Base-by-base conservation (phyloP, 192 early-diverging fungal species). In the Haplosporangium gracile region DNA sequence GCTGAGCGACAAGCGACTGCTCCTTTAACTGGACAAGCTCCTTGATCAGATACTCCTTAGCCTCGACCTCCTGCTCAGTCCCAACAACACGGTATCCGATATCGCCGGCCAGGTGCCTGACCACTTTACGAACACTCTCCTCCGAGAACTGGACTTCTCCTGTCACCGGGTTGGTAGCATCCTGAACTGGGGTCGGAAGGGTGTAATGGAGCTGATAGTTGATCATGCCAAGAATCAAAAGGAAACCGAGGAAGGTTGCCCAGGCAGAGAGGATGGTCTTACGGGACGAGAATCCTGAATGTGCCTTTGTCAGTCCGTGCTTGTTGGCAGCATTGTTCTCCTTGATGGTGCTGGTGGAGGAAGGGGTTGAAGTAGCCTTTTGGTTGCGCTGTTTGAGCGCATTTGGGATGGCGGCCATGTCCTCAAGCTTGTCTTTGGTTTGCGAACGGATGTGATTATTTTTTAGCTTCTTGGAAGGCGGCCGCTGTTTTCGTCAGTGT, bases 61-160 rank as follows among this genome's bases (percentile, higher is more conserved):
- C 65, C 34, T 80, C 77, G 10, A 75, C 38, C 65, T 76, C 91
- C 72, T 92, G 89, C n/a, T 85, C 70, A 10, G 91, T 91, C 5
- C 91, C 92, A 0, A 91, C 90, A 5, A 92, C 72, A 70, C 94
- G 90, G 75, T 93, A 91, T 32, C 93, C 94, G 87, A 94, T 91
- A 16, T 89, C 87, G 6, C 88, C 82, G 16, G 91, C 87, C 38
- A 94, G 80, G 55, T 88, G 88, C 45, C 87, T 80, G 1, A 93
- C 87, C 45, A 88, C 92, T 47, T 88, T 79, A 29, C 91, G 85
- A 55, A 89, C 91, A 72, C 89, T 89, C 38, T 80, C 75, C 72
- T 93, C 93, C 10, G 92, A 94, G 63, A 93, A 93, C 76, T 92
- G 89, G 3, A 81, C 51, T 24, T 80, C 63, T 15, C 85, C 85